A percentile compares a stretch with the other conserved stretches of the same genome.
Conservation (phyloP, 2,329 filamentous ascomycete genomes). For the Sclerotinia nivalis region DNA sequence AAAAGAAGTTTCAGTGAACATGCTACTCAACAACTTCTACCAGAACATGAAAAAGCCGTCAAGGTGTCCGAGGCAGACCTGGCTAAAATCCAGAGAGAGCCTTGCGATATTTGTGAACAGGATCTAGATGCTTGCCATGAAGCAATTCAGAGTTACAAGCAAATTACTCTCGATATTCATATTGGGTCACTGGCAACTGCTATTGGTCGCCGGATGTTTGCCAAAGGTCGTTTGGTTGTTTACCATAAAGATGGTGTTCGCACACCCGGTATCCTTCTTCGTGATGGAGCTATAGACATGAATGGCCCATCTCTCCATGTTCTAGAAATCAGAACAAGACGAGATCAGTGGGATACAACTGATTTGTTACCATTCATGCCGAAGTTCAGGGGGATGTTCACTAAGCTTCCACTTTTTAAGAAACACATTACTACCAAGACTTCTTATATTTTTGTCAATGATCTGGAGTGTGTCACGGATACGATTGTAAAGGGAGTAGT, state of each 20-base stretch:
- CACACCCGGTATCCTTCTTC: constrained; percentile 76
- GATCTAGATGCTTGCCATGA: constrained; percentile 80
- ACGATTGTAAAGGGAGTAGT: constrained; percentile 61
- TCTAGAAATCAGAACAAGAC: constrained; percentile 70
- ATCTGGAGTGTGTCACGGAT: constrained; percentile 82
- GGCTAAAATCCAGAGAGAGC: constrained; percentile 82
- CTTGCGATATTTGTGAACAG: constrained; percentile 78
- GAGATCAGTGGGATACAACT: constrained; percentile 71
- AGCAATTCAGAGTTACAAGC: constrained; percentile 76
- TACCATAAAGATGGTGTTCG: constrained; percentile 83
- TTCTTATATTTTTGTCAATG: constrained; percentile 68
- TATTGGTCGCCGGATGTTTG: constrained; percentile 77
- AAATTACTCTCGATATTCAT: constrained; percentile 79
- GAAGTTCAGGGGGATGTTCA: constrained; percentile 66
- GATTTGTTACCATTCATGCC: constrained; percentile 84
- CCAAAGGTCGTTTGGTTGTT: constrained; percentile 73
- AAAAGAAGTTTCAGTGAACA: constrained; percentile 99
- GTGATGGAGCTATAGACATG: constrained; percentile 70
- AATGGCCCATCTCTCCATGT: constrained; percentile 70
- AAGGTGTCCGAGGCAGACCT: constrained; percentile 89
- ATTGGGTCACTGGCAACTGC: constrained; percentile 75
- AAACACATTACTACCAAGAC: constrained; percentile 69
- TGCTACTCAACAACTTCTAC: constrained; percentile 88
- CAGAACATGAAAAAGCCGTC: constrained; percentile 94
- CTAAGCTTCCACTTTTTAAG: constrained; percentile 64